Percentiles rank a stretch among this genome's conserved stretches.
Conservation (phyloP, 1,284 basidiomycete genomes). For the Cutaneotrichosporon dermatis region DNA sequence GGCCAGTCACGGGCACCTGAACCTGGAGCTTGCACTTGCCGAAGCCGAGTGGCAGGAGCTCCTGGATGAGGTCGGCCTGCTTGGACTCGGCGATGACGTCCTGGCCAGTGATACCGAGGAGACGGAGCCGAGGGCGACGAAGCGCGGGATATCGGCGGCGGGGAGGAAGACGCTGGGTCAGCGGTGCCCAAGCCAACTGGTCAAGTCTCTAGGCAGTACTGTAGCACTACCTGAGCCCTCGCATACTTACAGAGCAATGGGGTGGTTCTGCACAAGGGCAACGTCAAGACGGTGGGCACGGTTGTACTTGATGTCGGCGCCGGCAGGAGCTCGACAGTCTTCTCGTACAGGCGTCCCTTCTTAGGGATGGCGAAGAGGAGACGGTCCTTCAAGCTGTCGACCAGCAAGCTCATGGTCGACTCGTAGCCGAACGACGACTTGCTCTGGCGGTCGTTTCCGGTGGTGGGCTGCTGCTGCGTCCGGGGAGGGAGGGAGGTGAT, state of each 20-base stretch:
- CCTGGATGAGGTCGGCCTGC: constrained; percentile 70
- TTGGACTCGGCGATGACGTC: constrained; percentile 91
- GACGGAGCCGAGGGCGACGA: constrained; percentile 96
- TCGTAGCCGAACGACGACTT: constrained; percentile 43
- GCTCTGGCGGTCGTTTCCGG: constrained; percentile 20
- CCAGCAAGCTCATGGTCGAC: constrained; percentile 51
- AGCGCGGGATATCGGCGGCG: constrained; percentile 95
- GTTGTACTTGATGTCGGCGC: constrained; percentile 95
- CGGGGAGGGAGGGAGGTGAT: constrained; percentile 13
- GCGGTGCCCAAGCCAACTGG: not conserved
- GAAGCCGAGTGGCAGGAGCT: constrained; percentile 81
- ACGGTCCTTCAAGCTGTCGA: constrained; percentile 61
- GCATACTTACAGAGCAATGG: constrained; percentile 73
- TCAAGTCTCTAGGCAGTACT: not conserved
- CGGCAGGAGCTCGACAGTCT: constrained; percentile 76
- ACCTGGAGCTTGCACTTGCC: constrained; percentile 93
- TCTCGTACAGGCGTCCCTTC: constrained; percentile 93
- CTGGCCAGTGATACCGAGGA: constrained; percentile 64
- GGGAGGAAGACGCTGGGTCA: constrained; percentile 85
- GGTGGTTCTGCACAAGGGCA: constrained; percentile 84
- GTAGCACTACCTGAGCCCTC: not conserved
- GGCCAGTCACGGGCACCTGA: constrained; percentile 79
- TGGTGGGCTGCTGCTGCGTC: constrained; percentile 2
- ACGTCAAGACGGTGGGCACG: constrained; percentile 86
- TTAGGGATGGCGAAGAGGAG: constrained; percentile 95